Conservation (phyloP, 1,284 basidiomycete genomes). For the Ganoderma multipileum region DNA sequence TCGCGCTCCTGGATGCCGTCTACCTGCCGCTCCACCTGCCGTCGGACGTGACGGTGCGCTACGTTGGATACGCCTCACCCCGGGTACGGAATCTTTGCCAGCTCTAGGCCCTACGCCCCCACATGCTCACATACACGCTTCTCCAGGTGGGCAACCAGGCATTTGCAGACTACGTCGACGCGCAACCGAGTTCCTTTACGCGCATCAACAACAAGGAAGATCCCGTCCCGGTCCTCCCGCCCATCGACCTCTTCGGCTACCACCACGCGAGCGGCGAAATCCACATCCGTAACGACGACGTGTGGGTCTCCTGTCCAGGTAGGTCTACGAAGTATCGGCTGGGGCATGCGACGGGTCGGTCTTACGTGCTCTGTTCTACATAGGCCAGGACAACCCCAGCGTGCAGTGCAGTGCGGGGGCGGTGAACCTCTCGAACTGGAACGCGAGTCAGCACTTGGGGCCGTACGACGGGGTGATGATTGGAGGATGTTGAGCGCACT, state of each 20-base stretch:
- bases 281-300: constrained; percentile 54
- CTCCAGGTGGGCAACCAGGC: constrained; percentile 64
- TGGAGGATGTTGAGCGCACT: background rate
- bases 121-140: background rate
- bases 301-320: constrained; percentile 59
- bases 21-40: constrained; percentile 52
- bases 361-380: background rate
- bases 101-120: background rate
- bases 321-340: background rate
- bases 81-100: constrained; percentile 42
- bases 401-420: background rate
- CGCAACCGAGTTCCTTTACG: constrained; percentile 44
- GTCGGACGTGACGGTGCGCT: constrained; percentile 44
- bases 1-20: constrained; percentile 52
- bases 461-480: background rate
- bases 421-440: background rate
- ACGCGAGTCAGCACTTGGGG: background rate
- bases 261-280: constrained; percentile 63
- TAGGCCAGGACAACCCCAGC: constrained; percentile 2
- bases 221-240: constrained; percentile 37
- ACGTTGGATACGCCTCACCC: constrained; percentile 57
- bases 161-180: constrained; percentile 62
- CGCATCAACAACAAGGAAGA: constrained; percentile 40
- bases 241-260: constrained; percentile 52
- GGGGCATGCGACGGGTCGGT: background rate